Conservation (phyloP, 140 eudicot genomes). For the Stevia rebaudiana region DNA sequence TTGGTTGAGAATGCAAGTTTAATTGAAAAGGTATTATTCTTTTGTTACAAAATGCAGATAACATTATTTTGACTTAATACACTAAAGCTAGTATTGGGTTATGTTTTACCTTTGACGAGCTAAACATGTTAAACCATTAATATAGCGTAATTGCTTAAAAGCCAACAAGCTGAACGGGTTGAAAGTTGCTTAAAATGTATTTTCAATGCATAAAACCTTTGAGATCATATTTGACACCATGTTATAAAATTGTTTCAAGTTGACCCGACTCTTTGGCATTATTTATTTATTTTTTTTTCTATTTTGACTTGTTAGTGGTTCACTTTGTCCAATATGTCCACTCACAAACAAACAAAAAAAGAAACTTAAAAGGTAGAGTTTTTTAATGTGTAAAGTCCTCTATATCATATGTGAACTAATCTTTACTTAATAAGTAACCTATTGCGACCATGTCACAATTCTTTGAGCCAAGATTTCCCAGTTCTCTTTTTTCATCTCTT, state of each 20-base stretch:
- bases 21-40: neutral
- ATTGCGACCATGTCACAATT: too few relatives aligned
- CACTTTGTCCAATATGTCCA: too few relatives aligned
- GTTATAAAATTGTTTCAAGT: neutral
- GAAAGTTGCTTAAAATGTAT: neutral
- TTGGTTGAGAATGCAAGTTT: slow-evolving; percentile 15
- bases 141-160: too few relatives aligned
- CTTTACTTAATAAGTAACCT: too few relatives aligned
- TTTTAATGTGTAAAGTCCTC: neutral
- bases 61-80: neutral
- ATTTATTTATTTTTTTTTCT: neutral
- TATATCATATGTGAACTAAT: neutral
- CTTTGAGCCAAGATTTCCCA: too few relatives aligned
- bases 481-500: too few relatives aligned
- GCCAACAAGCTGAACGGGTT: neutral
- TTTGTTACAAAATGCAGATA: neutral
- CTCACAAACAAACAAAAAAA: neutral
- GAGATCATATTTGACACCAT: neutral
- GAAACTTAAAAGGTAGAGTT: neutral
- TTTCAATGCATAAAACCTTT: neutral
- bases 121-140: neutral
- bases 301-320: too few relatives aligned
- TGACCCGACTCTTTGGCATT: too few relatives aligned
- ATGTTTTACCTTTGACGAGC: neutral
- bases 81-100: neutral